phyloP scores from a whole-genome alignment of 768 basidiomycete genomes.

The Lenzites betulinus region DNA sequence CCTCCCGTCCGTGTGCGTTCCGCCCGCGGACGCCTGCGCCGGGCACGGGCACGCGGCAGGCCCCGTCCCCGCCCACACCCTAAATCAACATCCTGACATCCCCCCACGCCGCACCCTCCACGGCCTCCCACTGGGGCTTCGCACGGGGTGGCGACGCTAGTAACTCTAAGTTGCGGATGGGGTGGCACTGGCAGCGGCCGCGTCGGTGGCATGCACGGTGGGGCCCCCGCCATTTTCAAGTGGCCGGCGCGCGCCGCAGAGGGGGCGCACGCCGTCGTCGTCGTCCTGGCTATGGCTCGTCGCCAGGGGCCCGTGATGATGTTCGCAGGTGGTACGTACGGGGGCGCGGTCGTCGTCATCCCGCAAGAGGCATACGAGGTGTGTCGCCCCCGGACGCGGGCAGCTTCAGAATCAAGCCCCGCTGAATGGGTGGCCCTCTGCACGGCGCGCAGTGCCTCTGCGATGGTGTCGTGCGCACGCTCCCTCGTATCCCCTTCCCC shows the following conservation, averaged over 20 bases:
- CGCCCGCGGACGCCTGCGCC: conserved; percentile 4
- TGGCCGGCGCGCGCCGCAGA: neutral
- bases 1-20: neutral
- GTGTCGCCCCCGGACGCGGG: conserved; percentile 1
- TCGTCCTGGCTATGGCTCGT: too few relatives aligned
- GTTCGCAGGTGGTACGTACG: neutral
- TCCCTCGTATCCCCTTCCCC: neutral
- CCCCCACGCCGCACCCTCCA: neutral
- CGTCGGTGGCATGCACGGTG: neutral
- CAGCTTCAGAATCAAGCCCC: conserved; percentile 1
- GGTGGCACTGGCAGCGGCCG: neutral
- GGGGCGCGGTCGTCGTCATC: neutral
- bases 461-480: neutral
- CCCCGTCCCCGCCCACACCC: neutral
- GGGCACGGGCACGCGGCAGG: neutral
- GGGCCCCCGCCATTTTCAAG: neutral
- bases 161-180: neutral
- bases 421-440: conserved; percentile 11
- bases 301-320: conserved; percentile 6
- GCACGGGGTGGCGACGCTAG: neutral
- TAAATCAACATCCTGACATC: conserved; percentile 8
- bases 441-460: conserved; percentile 1
- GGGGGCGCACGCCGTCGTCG: neutral
- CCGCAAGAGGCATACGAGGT: conserved; percentile 8
- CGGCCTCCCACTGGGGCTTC: neutral